Percentiles rank a stretch among this genome's conserved stretches.
Conservation (phyloP, 2,329 filamentous ascomycete species). For the Pseudopithomyces chartarum region DNA sequence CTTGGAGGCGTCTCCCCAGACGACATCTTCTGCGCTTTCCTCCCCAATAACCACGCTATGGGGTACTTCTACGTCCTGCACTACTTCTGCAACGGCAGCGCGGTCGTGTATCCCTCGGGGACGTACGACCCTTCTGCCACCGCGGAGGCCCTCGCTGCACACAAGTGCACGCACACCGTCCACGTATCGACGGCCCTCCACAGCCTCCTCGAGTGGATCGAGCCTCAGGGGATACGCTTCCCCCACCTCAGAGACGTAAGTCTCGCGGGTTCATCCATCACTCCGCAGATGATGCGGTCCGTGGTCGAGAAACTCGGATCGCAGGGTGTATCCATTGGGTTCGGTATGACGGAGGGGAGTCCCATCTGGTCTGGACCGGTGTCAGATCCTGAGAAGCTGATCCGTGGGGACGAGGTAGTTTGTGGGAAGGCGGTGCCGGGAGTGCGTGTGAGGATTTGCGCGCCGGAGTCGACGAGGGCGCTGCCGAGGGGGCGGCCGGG, state of each 20-base stretch:
- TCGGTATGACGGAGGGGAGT: slow-evolving; percentile 1
- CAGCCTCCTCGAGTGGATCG: slow-evolving; percentile 2
- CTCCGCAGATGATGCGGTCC: neutral
- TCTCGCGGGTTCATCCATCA: slow-evolving; percentile 1
- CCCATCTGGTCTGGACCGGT: neutral
- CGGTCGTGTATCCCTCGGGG: slow-evolving; percentile 2
- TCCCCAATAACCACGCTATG: slow-evolving; percentile 6
- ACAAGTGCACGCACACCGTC: neutral
- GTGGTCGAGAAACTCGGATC: slow-evolving; percentile 1
- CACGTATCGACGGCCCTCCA: slow-evolving; percentile 3
- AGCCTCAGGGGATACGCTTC: neutral
- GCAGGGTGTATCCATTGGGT: neutral
- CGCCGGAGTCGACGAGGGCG: neutral
- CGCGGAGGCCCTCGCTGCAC: neutral
- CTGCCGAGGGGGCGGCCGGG: slow-evolving; percentile 1
- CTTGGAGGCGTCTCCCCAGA: slow-evolving; percentile 1
- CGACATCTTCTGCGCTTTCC: slow-evolving; percentile 2
- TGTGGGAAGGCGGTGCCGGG: neutral
- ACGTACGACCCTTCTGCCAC: neutral
- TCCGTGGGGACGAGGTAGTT: neutral
- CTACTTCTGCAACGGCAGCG: slow-evolving; percentile 1
- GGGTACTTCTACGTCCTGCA: slow-evolving; percentile 4
- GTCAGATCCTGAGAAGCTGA: slow-evolving; percentile 1
- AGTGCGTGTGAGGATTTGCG: neutral
- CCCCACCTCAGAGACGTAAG: slow-evolving; percentile 1